These are phyloP conservation scores for Xylaria sp. DNA, from an alignment of 2,329 filamentous ascomycete genomes.

Conservation along the genomic window DNA sequence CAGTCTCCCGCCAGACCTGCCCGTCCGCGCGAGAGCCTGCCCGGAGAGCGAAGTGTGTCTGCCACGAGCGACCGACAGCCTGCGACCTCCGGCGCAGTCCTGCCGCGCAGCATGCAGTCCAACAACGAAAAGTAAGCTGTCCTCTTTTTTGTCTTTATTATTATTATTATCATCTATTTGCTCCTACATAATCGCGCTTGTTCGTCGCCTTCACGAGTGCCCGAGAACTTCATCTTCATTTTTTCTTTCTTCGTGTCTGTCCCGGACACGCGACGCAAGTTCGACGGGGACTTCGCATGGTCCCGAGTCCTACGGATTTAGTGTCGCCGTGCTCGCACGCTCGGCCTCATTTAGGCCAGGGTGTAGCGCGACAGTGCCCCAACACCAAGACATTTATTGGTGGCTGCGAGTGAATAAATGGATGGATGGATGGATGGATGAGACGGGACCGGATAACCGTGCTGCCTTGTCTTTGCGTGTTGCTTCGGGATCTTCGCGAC, in stretches of 20 bases:
- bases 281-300: background rate
- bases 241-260: constrained; percentile 6
- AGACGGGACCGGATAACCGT: background rate
- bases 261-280: constrained; percentile 4
- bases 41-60: constrained; percentile 53
- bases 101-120: constrained; percentile 51
- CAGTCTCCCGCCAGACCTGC: constrained; percentile 60
- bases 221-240: too few relatives aligned
- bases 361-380: background rate
- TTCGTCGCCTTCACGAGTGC: background rate
- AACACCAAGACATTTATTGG: background rate
- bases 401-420: constrained; percentile 10
- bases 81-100: constrained; percentile 46
- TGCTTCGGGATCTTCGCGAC: constrained; percentile 32
- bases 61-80: constrained; percentile 48
- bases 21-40: constrained; percentile 56
- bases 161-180: constrained; percentile 4
- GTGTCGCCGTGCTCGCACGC: constrained; percentile 1
- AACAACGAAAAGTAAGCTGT: constrained; percentile 59
- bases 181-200: too few relatives aligned
- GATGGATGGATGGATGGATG: background rate
- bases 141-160: constrained; percentile 8
- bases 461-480: constrained; percentile 30
- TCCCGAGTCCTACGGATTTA: background rate
- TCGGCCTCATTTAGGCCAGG: background rate